Conservation (phyloP, 192 early-diverging fungal species). For the Linderina pennispora region DNA sequence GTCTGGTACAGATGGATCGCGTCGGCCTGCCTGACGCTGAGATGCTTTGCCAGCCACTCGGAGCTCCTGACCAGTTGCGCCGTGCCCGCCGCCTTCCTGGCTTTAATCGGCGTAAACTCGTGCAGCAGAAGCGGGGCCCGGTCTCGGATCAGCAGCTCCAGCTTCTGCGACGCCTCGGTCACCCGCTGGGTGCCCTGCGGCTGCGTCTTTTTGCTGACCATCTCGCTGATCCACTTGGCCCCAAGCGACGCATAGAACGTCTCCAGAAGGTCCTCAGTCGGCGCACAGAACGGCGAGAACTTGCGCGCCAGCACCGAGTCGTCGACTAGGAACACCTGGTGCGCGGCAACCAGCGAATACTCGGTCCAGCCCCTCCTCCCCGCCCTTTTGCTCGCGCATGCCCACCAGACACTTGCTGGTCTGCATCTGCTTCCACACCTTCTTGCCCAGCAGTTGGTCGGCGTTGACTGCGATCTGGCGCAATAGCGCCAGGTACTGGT, state of each 20-base stretch:
- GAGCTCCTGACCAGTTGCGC: constrained; percentile 47
- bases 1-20: constrained; percentile 57
- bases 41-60: constrained; percentile 50
- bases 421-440: constrained; percentile 56
- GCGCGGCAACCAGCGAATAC: constrained; percentile 59
- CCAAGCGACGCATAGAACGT: constrained; percentile 60
- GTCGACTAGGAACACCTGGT: constrained; percentile 75
- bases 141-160: constrained; percentile 62
- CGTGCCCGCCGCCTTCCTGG: constrained; percentile 16
- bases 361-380: constrained; percentile 4
- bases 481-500: constrained; percentile 58
- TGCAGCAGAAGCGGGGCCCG: constrained; percentile 74
- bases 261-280: constrained; percentile 70
- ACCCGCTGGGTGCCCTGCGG: constrained; percentile 45
- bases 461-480: constrained; percentile 67
- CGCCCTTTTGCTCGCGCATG: constrained; percentile 21
- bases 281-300: constrained; percentile 67
- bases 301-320: constrained; percentile 64
- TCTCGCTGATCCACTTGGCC: constrained; percentile 56
- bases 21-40: constrained; percentile 62
- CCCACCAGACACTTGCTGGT: constrained; percentile 61
- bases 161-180: constrained; percentile 40
- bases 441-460: constrained; percentile 36
- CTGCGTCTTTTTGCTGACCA: constrained; percentile 51
- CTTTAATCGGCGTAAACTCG: constrained; percentile 32